phyloP scores from a whole-genome alignment of 192 early-diverging fungal genomes.

The Chytriomyces hyalinus region DNA sequence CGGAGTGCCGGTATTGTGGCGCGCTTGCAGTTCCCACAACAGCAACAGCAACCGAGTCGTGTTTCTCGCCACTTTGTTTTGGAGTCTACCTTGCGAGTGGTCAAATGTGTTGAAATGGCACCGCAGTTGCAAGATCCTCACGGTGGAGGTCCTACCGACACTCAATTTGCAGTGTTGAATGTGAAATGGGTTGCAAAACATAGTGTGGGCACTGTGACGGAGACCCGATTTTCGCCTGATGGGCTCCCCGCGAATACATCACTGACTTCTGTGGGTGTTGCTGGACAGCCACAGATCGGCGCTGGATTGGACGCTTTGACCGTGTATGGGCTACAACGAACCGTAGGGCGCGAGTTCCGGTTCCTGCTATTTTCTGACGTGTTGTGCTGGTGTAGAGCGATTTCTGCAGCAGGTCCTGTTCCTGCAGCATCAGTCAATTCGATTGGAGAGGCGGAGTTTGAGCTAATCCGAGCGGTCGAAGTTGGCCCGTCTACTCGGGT shows the following conservation, averaged over 20 bases:
- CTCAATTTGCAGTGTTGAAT: conserved; percentile 28
- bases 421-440: neutral
- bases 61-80: conserved; percentile 35
- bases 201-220: conserved; percentile 11
- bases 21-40: neutral
- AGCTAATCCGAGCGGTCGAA: conserved; percentile 34
- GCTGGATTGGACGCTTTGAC: conserved; percentile 34
- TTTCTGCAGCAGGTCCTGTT: conserved; percentile 6
- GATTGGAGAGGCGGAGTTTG: conserved; percentile 1
- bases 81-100: conserved; percentile 37
- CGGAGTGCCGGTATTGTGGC: conserved; percentile 5
- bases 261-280: conserved; percentile 3
- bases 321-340: conserved; percentile 40
- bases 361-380: conserved; percentile 55
- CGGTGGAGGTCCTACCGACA: conserved; percentile 32
- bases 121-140: conserved; percentile 23
- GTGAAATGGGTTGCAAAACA: neutral
- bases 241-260: neutral
- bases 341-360: conserved; percentile 40
- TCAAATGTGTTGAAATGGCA: conserved; percentile 47
- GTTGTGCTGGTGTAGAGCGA: conserved; percentile 53
- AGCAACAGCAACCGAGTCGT: conserved; percentile 8
- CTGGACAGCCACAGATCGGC: conserved; percentile 7
- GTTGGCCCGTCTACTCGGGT: conserved; percentile 16
- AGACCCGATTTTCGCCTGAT: conserved; percentile 32